Evolutionary conservation across 2,329 filamentous ascomycete genomes (phyloP).

Genomic region (Penicillium frequentans): DNA sequence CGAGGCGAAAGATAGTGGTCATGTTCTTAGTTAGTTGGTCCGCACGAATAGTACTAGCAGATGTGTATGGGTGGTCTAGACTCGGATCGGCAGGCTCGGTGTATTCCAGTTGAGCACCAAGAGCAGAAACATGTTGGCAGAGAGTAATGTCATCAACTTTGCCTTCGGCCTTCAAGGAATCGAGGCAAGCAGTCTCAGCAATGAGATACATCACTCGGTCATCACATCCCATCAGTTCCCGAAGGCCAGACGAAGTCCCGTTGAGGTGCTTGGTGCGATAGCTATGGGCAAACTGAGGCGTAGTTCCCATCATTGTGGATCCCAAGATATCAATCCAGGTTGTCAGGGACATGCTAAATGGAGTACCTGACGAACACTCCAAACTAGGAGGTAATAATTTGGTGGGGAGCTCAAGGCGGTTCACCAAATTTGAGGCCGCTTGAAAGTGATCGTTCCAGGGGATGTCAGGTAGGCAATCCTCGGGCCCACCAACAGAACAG

Average conservation of each 20-base stretch:
- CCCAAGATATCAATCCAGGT: conserved; percentile 98
- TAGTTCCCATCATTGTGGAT: conserved; percentile 82
- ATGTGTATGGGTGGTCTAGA: conserved; percentile 58
- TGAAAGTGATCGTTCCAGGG: conserved; percentile 98
- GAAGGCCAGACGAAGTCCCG: conserved; percentile 67
- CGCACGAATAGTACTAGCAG: conserved; percentile 72
- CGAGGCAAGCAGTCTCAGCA: conserved; percentile 93
- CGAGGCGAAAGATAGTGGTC: conserved; percentile 84
- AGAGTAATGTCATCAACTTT: conserved; percentile 79
- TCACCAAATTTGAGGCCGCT: conserved; percentile 79
- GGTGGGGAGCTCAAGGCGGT: conserved; percentile 76
- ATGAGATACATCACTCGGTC: conserved; percentile 98
- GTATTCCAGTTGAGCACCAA: conserved; percentile 80
- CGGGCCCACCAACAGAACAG: conserved; percentile 81
- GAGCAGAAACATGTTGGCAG: conserved; percentile 84
- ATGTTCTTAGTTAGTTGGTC: conserved; percentile 86
- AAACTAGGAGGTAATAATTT: conserved; percentile 62
- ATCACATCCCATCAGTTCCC: conserved; percentile 95
- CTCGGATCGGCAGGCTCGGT: conserved; percentile 69
- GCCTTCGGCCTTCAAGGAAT: conserved; percentile 78
- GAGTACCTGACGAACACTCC: conserved; percentile 58
- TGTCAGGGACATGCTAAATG: conserved; percentile 88
- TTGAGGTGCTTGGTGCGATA: conserved; percentile 89
- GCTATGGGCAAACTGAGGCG: conserved; percentile 87
- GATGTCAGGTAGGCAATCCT: conserved; percentile 85